Evolutionary conservation across 805 yeast species (phyloP).

Genomic region (Sugiyamaella chiloensis): DNA sequence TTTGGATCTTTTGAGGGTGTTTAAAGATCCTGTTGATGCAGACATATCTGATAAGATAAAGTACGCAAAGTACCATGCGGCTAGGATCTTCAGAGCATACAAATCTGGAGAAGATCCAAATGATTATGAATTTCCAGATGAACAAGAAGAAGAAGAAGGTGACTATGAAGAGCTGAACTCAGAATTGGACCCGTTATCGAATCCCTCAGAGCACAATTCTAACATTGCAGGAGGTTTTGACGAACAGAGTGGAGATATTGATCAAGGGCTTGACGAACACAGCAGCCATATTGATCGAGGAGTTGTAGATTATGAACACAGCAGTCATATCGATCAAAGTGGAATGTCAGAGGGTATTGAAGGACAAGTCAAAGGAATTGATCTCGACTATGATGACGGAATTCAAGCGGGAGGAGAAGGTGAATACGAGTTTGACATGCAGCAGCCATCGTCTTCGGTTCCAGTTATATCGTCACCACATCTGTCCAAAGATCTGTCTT

Average conservation of each 20-base stretch:
- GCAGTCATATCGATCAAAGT: no score
- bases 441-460: no score
- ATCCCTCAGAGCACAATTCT: no score
- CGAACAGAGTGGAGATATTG: no score
- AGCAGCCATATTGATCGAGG: no score
- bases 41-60: conserved; percentile 45
- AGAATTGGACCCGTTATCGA: background rate
- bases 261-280: no score
- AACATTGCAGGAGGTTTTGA: no score
- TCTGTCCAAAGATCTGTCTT: conserved; percentile 7
- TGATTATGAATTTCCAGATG: conserved; percentile 45
- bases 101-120: conserved; percentile 57
- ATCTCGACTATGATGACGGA: background rate
- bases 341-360: background rate
- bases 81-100: conserved; percentile 50
- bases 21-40: conserved; percentile 30
- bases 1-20: conserved; percentile 47
- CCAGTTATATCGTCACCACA: background rate
- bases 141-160: conserved; percentile 22
- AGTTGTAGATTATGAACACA: no score
- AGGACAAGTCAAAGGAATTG: background rate
- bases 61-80: conserved; percentile 62
- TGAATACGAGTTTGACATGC: no score
- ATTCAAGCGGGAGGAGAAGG: background rate
- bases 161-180: background rate